Evolutionary conservation across 768 basidiomycete species (phyloP).

Genomic region (Amanita brunnescens): DNA sequence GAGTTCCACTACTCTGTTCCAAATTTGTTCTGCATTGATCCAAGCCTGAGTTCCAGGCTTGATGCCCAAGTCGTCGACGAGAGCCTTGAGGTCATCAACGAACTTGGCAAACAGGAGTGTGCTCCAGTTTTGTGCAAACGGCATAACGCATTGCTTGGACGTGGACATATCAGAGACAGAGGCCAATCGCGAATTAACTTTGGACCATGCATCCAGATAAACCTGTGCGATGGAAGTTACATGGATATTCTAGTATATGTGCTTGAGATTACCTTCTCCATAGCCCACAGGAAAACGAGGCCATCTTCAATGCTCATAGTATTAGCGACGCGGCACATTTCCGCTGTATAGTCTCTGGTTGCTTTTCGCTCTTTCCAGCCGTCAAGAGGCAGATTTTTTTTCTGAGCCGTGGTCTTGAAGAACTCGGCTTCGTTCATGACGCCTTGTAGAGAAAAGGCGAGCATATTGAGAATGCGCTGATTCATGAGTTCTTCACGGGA

Average conservation of each 20-base stretch:
- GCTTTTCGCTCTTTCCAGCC: slow-evolving; percentile 46
- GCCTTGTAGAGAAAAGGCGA: slow-evolving; percentile 48
- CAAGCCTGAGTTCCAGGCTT: slow-evolving; percentile 25
- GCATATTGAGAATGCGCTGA: slow-evolving; percentile 33
- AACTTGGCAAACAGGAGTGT: slow-evolving; percentile 42
- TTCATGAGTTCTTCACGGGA: slow-evolving; percentile 28
- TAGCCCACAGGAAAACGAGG: slow-evolving; percentile 68
- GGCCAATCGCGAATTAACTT: slow-evolving; percentile 24
- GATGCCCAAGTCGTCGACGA: slow-evolving; percentile 39
- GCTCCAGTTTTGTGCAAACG: slow-evolving; percentile 62
- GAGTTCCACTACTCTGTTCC: slow-evolving; percentile 50
- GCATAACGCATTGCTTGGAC: slow-evolving; percentile 24
- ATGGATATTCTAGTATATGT: background rate
- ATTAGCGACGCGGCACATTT: slow-evolving; percentile 49
- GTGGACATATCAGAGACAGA: slow-evolving; percentile 14
- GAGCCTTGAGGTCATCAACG: slow-evolving; percentile 37
- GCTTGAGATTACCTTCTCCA: slow-evolving; percentile 50
- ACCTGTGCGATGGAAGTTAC: slow-evolving; percentile 30
- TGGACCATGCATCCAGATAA: slow-evolving; percentile 62
- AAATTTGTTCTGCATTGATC: slow-evolving; percentile 39
- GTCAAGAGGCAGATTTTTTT: slow-evolving; percentile 36
- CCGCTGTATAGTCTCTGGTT: slow-evolving; percentile 64
- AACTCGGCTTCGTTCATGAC: slow-evolving; percentile 50
- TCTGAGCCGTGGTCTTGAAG: slow-evolving; percentile 43
- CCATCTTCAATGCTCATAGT: slow-evolving; percentile 48